Percentiles rank a stretch among this genome's conserved stretches.
phyloP scores from a whole-genome alignment of 2,329 filamentous ascomycete genomes.

The Calonectria pauciramosa region DNA sequence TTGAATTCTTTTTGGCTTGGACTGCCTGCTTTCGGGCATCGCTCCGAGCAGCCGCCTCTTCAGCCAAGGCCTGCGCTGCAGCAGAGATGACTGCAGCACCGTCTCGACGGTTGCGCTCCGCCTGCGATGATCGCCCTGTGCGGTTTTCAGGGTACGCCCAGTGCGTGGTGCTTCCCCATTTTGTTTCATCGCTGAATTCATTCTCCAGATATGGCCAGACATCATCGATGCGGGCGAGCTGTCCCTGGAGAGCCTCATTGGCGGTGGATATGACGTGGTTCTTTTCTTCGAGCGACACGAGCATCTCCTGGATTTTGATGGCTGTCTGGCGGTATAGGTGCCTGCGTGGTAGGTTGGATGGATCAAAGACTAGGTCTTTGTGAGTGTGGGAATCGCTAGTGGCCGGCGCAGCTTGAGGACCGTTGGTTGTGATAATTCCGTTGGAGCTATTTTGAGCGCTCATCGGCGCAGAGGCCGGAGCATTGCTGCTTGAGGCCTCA shows the following conservation, averaged over 20 bases:
- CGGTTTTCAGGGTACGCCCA: slow-evolving; percentile 96
- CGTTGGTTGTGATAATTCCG: slow-evolving; percentile 54
- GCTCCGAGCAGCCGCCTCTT: slow-evolving; percentile 86
- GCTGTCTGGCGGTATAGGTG: slow-evolving; percentile 85
- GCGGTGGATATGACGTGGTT: slow-evolving; percentile 96
- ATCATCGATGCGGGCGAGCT: slow-evolving; percentile 86
- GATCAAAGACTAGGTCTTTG: slow-evolving; percentile 63
- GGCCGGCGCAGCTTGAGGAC: slow-evolving; percentile 54
- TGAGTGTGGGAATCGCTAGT: slow-evolving; percentile 60
- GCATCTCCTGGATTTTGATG: slow-evolving; percentile 84
- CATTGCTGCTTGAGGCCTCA: slow-evolving; percentile 59
- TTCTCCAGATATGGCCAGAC: slow-evolving; percentile 88
- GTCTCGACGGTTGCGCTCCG: slow-evolving; percentile 83
- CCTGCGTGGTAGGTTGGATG: slow-evolving; percentile 74
- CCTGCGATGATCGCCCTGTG: slow-evolving; percentile 72
- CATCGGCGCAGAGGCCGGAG: slow-evolving; percentile 61
- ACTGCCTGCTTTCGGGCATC: slow-evolving; percentile 88
- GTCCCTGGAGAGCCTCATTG: slow-evolving; percentile 88
- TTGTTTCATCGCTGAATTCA: slow-evolving; percentile 95
- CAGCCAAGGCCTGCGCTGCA: slow-evolving; percentile 81
- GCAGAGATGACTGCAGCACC: slow-evolving; percentile 83
- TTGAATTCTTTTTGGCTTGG: slow-evolving; percentile 80
- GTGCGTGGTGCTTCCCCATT: slow-evolving; percentile 90
- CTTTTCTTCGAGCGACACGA: slow-evolving; percentile 95
- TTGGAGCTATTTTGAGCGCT: slow-evolving; percentile 65